Base-by-base conservation (phyloP, 257 asterid genomes). In the Ilex aquifolium region DNA sequence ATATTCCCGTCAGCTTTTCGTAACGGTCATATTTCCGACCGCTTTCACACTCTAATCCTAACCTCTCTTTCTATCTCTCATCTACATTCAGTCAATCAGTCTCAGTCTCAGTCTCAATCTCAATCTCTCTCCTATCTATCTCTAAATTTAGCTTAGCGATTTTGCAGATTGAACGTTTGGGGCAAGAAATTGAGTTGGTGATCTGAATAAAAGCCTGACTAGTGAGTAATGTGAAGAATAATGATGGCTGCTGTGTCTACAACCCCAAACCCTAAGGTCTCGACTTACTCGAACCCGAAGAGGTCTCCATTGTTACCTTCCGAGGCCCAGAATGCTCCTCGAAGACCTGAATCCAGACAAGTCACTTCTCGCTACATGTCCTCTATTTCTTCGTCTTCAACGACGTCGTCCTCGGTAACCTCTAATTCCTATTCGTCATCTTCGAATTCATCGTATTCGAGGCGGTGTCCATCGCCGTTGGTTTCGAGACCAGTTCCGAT, bases 261-360 rank as follows among this genome's bases (percentile, higher is more conserved):
- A 17, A 57, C 83, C 56, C 84, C 86, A 15, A 78, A 81, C 50
- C 81, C 82, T 52, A 82, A 80, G 83, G 82, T 77, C 39, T 66
- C 84, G 13, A 50, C 83, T 54, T 50, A 48, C 32, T 58, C 58
- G 68, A 75, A 60, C 65, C 76, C 80, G 9, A 82, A 68, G 79
- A 75, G 92, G 56, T 82, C 80, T 65, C 87, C 94, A 69, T 72
- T 84, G 83, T 72, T 78, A 62, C 90, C 85, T 3, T 76, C 97
- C 2, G 94, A 80, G 12, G 63, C 83, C 55, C 85, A 71, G 49
- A 83, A 86, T 76, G 91, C 76, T 62, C 81, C 79, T 53, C 80
- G 87, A 65, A 80, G 78, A 46, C 85, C 84, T 66, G 85, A 74
- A 65, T 69, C 82, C 31, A 84, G 85, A 29, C 81, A 84, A 56